These are phyloP conservation scores for Daldinia loculata DNA, from an alignment of 495 filamentous ascomycete genomes.

Conservation along the genomic window DNA sequence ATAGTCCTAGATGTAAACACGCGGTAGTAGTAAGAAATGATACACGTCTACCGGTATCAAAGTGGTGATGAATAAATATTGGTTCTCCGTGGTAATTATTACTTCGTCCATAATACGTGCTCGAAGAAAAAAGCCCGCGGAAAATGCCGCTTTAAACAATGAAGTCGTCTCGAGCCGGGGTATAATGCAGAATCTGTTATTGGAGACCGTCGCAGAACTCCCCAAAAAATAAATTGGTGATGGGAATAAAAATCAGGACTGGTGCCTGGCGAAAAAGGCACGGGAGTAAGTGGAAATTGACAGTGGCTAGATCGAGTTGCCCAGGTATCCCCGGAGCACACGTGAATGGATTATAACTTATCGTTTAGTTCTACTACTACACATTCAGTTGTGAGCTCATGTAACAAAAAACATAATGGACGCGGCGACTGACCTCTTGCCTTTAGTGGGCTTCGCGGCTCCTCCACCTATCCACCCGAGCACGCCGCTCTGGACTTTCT, in stretches of 20 bases:
- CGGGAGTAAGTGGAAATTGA: not conserved
- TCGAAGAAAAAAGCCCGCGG: constrained; percentile 36
- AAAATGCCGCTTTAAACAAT: constrained; percentile 43
- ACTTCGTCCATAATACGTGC: constrained; percentile 16
- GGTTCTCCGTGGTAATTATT: constrained; percentile 16
- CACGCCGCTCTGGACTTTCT: constrained; percentile 41
- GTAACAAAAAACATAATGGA: constrained; percentile 13
- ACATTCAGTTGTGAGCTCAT: constrained; percentile 24
- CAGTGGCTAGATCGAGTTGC: not conserved
- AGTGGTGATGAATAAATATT: constrained; percentile 8
- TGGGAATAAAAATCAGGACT: constrained; percentile 24
- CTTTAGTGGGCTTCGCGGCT: constrained; percentile 39
- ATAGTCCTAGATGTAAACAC: constrained; percentile 29
- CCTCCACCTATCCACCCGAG: constrained; percentile 52
- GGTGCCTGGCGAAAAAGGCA: constrained; percentile 2
- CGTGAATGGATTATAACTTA: constrained; percentile 4
- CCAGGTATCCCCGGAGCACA: not conserved
- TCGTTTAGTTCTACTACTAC: constrained; percentile 19
- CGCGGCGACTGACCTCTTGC: constrained; percentile 37
- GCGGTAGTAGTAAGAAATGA: constrained; percentile 26
- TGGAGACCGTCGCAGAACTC: constrained; percentile 35
- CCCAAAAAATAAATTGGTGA: constrained; percentile 32
- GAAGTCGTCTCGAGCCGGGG: constrained; percentile 44
- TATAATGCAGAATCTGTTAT: constrained; percentile 48
- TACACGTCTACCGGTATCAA: constrained; percentile 36